Evolutionary conservation across 768 basidiomycete species (phyloP).

Genomic region (Mycena sanguinolenta): DNA sequence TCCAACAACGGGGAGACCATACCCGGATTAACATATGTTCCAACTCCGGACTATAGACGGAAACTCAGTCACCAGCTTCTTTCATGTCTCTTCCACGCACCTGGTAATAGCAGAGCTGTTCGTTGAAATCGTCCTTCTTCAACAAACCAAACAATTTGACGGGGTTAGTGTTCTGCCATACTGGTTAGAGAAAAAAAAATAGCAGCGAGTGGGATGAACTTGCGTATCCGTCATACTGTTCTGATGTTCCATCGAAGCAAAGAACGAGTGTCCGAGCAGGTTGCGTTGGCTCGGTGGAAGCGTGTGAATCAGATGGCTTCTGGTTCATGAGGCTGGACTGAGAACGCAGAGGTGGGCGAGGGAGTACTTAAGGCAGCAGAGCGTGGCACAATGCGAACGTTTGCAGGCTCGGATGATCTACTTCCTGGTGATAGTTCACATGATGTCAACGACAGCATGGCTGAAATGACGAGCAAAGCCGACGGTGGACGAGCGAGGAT

Average conservation of each 20-base stretch:
- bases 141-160: constrained; percentile 79
- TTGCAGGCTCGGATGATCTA: neutral
- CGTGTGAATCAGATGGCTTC: neutral
- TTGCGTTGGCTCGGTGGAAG: neutral
- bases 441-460: neutral
- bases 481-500: neutral
- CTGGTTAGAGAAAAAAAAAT: neutral
- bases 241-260: constrained; percentile 72
- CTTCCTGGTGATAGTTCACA: neutral
- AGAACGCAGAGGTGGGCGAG: neutral
- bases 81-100: constrained; percentile 46
- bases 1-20: constrained; percentile 73
- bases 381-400: constrained; percentile 7
- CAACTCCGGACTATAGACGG: constrained; percentile 55
- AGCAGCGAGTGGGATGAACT: neutral
- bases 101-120: constrained; percentile 81
- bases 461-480: neutral
- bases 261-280: constrained; percentile 57
- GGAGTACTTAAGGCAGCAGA: constrained; percentile 5
- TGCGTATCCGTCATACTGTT: constrained; percentile 54
- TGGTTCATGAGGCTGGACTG: constrained; percentile 12
- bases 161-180: constrained; percentile 71
- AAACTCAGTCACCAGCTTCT: neutral
- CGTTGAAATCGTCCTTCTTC: constrained; percentile 68
- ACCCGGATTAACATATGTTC: constrained; percentile 71